phyloP scores from a whole-genome alignment of 805 yeast species.

The Pichia manshurica region DNA sequence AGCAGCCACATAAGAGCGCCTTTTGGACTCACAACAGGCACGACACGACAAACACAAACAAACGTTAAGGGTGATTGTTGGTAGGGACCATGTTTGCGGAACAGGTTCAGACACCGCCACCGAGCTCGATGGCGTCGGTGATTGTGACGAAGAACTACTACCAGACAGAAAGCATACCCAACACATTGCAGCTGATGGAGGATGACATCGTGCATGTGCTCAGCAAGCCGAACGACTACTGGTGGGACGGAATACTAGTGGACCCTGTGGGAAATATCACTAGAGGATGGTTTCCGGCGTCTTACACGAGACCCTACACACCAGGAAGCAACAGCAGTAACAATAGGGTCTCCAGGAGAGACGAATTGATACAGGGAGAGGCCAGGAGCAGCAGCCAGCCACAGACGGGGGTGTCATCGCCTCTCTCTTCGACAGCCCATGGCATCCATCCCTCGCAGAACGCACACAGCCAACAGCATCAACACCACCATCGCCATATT shows the following conservation, averaged over 20 bases:
- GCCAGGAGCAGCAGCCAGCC: too few species aligned
- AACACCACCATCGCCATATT: too few species aligned
- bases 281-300: conserved; percentile 86
- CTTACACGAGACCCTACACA: conserved; percentile 7
- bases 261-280: conserved; percentile 36
- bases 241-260: conserved; percentile 80
- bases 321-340: background rate
- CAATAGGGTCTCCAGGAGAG: background rate
- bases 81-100: too few species aligned
- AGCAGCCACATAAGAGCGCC: too few species aligned
- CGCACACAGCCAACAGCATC: too few species aligned
- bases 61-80: too few species aligned
- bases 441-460: too few species aligned
- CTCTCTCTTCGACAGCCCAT: too few species aligned
- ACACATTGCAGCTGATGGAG: conserved; percentile 45
- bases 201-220: conserved; percentile 72
- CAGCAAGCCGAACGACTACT: conserved; percentile 56
- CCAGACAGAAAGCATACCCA: conserved; percentile 42
- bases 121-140: conserved; percentile 34
- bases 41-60: too few species aligned
- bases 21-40: too few species aligned
- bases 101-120: background rate
- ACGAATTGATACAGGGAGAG: too few species aligned
- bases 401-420: too few species aligned
- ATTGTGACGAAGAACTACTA: conserved; percentile 48